phyloP scores from a whole-genome alignment of 106 monocot genomes.

The Acanthochlamys bracteata region DNA sequence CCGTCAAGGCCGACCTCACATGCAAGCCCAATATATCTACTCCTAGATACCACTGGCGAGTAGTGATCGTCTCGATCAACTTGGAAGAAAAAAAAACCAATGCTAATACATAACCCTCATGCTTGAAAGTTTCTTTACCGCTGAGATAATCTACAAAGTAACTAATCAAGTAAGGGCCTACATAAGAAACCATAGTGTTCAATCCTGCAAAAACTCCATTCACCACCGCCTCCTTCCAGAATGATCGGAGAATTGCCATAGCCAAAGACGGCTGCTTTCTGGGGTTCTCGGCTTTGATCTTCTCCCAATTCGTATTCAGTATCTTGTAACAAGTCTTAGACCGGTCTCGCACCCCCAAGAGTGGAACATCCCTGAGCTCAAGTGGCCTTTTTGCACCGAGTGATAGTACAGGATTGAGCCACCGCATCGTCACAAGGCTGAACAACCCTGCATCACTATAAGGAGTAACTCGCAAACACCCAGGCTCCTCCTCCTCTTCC shows the following conservation, averaged over 20 bases:
- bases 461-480: slow-evolving; percentile 68
- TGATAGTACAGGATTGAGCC: slow-evolving; percentile 63
- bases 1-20: slow-evolving; percentile 80
- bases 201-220: slow-evolving; percentile 74
- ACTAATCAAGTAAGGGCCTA: slow-evolving; percentile 77
- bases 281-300: slow-evolving; percentile 43
- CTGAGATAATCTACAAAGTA: slow-evolving; percentile 91
- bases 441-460: slow-evolving; percentile 66
- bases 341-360: slow-evolving; percentile 60
- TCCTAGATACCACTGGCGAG: slow-evolving; percentile 87
- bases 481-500: slow-evolving; percentile 45
- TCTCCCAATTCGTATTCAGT: slow-evolving; percentile 70
- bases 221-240: slow-evolving; percentile 64
- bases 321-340: slow-evolving; percentile 80
- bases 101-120: slow-evolving; percentile 84
- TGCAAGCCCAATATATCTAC: slow-evolving; percentile 98
- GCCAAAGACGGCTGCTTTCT: slow-evolving; percentile 41
- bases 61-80: slow-evolving; percentile 76
- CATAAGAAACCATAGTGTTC: slow-evolving; percentile 77
- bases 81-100: slow-evolving; percentile 69
- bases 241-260: slow-evolving; percentile 57
- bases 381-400: slow-evolving; percentile 71
- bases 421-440: slow-evolving; percentile 53
- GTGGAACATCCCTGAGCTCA: slow-evolving; percentile 76
- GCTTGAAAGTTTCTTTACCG: slow-evolving; percentile 52